Base-by-base conservation (phyloP, 495 filamentous ascomycete genomes). In the Talaromyces borbonicus region DNA sequence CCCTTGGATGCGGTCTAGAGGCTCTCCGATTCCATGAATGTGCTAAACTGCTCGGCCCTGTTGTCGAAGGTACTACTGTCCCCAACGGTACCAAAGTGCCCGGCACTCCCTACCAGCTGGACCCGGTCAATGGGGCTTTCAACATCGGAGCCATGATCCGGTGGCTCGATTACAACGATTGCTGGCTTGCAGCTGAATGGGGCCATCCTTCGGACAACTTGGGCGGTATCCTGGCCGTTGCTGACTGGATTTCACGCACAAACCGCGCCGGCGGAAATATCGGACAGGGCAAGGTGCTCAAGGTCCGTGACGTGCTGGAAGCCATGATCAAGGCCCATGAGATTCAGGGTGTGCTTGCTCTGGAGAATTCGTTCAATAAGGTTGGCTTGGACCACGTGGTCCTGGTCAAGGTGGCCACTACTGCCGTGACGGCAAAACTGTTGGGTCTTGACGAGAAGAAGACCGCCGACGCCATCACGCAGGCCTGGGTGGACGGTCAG, bases 101-200 rank as follows among this genome's bases (percentile, higher is more conserved):
- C 18, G 92, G 92, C 51, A 98, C 92, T 19, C 80, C 81, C 39
- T 96, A 94, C 71, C 80, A 93, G 62, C 80, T 98, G 45, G 92
- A 98, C 65, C 92, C 92, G 19, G 83, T 98, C 52, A 85, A 89
- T 50, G 92, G 85, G 32, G 92, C 92, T 46, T 98, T 98, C 77
- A 97, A 98, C 75, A 97, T 98, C 49, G 92, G 92, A 48, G 81
- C 93, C 51, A 93, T 92, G 81, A 95, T 98, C 67, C 77, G 92
- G 53, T 98, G 92, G 92, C 79, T 98, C 45, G 92, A 98, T 66
- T 98, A 96, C 79, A 98, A 98, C 62, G 92, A 98, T 75, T 97
- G 92, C 77, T 98, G 92, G 93, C 73, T 98, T 47, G 92, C 92
- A 12, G 92, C 92, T 46, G 92, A 98, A 71, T 98, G 92, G 92